Conservation (phyloP, 305 asterid species). For the Solanum hybrid region DNA sequence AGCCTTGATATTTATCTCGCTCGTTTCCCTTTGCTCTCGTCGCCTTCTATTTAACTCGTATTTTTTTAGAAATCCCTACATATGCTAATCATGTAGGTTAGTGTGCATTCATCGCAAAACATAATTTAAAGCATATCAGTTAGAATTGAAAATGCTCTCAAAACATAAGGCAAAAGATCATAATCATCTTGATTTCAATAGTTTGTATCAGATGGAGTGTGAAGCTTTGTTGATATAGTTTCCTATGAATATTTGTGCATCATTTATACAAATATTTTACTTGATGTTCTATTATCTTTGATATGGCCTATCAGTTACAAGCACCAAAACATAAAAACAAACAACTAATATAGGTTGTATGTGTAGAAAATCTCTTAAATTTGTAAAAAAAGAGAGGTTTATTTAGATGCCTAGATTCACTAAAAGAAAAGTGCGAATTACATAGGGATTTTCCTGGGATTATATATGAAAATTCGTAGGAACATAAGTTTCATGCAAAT, state of each 20-base stretch:
- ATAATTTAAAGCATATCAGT: neutral
- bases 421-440: neutral
- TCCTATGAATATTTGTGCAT: neutral
- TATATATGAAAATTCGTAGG: too few relatives aligned
- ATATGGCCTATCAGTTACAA: neutral
- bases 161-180: neutral
- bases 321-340: neutral
- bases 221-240: neutral
- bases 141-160: neutral
- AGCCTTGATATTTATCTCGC: neutral
- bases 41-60: neutral
- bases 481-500: neutral
- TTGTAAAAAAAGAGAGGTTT: neutral
- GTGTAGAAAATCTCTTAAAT: neutral
- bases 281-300: neutral
- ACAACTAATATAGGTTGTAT: neutral
- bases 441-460: neutral
- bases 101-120: neutral
- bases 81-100: neutral
- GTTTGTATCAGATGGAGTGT: neutral
- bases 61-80: neutral
- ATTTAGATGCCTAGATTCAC: neutral
- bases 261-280: neutral
- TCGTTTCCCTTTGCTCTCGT: neutral
- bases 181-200: neutral